Conservation (phyloP, 257 asterid genomes). For the Fraxinus excelsior region DNA sequence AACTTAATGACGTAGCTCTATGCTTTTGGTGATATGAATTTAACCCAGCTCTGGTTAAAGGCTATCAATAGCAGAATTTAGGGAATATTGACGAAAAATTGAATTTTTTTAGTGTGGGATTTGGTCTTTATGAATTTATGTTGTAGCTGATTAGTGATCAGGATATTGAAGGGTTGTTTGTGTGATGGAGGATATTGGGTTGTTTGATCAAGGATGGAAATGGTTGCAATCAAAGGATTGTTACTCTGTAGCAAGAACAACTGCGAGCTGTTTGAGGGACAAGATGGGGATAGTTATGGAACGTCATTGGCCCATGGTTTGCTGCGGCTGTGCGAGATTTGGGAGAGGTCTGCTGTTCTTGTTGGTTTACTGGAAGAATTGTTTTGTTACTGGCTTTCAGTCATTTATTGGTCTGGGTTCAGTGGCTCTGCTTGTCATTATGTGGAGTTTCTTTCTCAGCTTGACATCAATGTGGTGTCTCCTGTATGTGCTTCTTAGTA, state of each 20-base stretch:
- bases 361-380: slow-evolving; percentile 76
- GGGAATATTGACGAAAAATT: slow-evolving; percentile 25
- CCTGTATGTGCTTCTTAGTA: slow-evolving; percentile 88
- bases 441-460: slow-evolving; percentile 99
- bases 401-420: slow-evolving; percentile 82
- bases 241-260: slow-evolving; percentile 63
- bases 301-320: slow-evolving; percentile 92
- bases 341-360: slow-evolving; percentile 58
- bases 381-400: slow-evolving; percentile 58
- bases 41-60: slow-evolving; percentile 28
- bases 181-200: slow-evolving; percentile 94
- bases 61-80: slow-evolving; percentile 25
- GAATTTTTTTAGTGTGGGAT: slow-evolving; percentile 13
- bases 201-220: slow-evolving; percentile 83
- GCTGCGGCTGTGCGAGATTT: slow-evolving; percentile 73
- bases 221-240: slow-evolving; percentile 87
- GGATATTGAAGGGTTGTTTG: slow-evolving; percentile 23
- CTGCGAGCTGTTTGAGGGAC: slow-evolving; percentile 64
- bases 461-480: slow-evolving; percentile 92
- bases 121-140: slow-evolving; percentile 25
- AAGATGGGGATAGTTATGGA: slow-evolving; percentile 70
- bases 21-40: slow-evolving; percentile 33
- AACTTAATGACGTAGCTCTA: slow-evolving; percentile 27
- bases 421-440: slow-evolving; percentile 81
- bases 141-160: slow-evolving; percentile 27